phyloP scores from a whole-genome alignment of 352 stramenopile species.

The Achlya hypogyna region DNA sequence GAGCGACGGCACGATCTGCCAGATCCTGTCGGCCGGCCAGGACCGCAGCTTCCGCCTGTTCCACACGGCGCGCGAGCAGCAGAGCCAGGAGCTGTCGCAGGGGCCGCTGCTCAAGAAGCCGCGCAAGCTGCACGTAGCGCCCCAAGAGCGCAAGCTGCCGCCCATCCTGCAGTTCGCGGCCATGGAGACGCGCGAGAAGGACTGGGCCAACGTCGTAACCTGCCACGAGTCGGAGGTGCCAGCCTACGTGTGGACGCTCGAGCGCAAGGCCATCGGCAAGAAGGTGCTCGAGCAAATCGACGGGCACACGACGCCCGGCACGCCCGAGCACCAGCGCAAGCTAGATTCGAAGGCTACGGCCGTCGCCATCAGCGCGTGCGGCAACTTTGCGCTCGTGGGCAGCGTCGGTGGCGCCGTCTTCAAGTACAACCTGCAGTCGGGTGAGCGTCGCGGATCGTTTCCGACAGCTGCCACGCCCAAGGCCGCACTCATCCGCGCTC shows the following conservation, averaged over 20 bases:
- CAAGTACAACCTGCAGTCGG: constrained; percentile 95
- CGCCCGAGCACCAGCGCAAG: constrained; percentile 48
- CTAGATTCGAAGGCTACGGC: constrained; percentile 58
- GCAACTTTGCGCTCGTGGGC: constrained; percentile 93
- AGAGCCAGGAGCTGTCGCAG: constrained; percentile 86
- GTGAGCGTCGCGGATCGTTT: constrained; percentile 85
- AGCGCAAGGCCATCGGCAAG: constrained; percentile 88
- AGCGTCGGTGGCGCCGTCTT: constrained; percentile 86
- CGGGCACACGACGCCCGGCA: constrained; percentile 47
- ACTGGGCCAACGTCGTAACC: constrained; percentile 93
- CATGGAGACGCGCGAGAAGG: constrained; percentile 75
- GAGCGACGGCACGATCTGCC: constrained; percentile 70
- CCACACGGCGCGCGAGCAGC: constrained; percentile 84
- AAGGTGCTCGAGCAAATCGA: constrained; percentile 87
- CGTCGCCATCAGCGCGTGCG: constrained; percentile 81
- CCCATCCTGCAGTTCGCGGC: constrained; percentile 87
- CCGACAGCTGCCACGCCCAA: constrained; percentile 69
- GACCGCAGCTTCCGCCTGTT: constrained; percentile 88
- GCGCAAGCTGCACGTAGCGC: constrained; percentile 70
- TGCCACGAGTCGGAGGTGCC: constrained; percentile 89
- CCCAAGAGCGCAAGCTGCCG: constrained; percentile 86
- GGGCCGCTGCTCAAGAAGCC: constrained; percentile 87
- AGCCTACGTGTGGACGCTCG: constrained; percentile 93
- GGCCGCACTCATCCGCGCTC: constrained; percentile 47
- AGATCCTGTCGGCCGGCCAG: constrained; percentile 85